Evolutionary conservation across 176 grass and related monocot genomes (phyloP).

Genomic region (Olyra latifolia): DNA sequence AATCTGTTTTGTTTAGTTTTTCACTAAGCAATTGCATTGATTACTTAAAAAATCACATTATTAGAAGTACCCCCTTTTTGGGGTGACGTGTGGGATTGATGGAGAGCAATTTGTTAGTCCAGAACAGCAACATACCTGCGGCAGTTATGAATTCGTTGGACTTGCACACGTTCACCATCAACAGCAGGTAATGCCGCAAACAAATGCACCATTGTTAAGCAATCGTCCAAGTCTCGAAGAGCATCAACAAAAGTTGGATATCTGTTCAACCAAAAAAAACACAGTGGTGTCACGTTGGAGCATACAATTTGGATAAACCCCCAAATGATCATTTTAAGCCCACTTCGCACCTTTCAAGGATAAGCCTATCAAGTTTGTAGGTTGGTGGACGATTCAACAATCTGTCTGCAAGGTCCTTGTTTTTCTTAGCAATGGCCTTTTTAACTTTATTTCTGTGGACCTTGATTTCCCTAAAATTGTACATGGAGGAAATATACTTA

Average conservation of each 20-base stretch:
- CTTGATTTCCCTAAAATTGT: conserved; percentile 64
- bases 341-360: conserved; percentile 70
- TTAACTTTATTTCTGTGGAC: conserved; percentile 73
- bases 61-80: neutral
- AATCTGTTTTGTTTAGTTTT: too few relatives aligned
- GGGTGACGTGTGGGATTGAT: neutral
- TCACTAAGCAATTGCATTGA: too few relatives aligned
- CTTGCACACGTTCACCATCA: conserved; percentile 89
- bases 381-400: conserved; percentile 66
- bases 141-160: conserved; percentile 81
- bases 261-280: conserved; percentile 37
- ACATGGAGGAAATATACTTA: conserved; percentile 5
- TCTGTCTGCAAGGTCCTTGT: conserved; percentile 84
- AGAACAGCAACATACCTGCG: conserved; percentile 51
- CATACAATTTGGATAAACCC: neutral
- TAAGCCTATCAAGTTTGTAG: conserved; percentile 92
- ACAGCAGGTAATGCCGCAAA: conserved; percentile 90
- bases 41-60: too few relatives aligned
- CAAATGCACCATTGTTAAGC: conserved; percentile 97
- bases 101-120: neutral
- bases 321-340: conserved; percentile 19
- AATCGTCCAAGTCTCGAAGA: conserved; percentile 92
- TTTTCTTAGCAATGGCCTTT: conserved; percentile 85
- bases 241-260: conserved; percentile 97
- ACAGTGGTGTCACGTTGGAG: neutral